These are phyloP conservation scores for Gymnopilus junonius DNA, from an alignment of 768 basidiomycete genomes.

Conservation along the genomic window DNA sequence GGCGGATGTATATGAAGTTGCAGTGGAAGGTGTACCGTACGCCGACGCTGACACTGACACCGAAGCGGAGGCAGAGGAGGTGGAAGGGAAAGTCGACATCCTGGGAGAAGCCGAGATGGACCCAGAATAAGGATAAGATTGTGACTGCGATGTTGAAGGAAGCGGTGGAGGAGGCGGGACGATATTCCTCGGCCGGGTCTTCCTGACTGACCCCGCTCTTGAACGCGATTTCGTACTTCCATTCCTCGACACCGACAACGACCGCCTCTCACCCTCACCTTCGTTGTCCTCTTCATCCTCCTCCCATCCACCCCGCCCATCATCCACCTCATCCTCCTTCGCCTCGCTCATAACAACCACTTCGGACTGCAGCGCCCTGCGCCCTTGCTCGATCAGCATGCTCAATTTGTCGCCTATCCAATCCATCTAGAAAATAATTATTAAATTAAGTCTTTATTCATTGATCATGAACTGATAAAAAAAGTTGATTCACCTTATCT, in stretches of 20 bases:
- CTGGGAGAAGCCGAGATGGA: constrained; percentile 25
- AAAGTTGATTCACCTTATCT: constrained; percentile 44
- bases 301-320: constrained; percentile 76
- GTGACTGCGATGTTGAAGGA: background rate
- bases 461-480: no score
- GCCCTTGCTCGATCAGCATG: constrained; percentile 77
- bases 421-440: constrained; percentile 61
- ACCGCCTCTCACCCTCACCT: constrained; percentile 7
- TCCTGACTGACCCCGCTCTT: constrained; percentile 30
- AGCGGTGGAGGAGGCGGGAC: constrained; percentile 25
- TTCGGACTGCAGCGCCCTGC: constrained; percentile 76
- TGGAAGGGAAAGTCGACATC: background rate
- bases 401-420: constrained; percentile 78
- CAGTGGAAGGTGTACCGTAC: background rate
- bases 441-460: no score
- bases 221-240: constrained; percentile 27
- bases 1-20: constrained; percentile 11
- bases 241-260: constrained; percentile 8
- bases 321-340: constrained; percentile 77
- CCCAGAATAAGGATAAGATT: constrained; percentile 28
- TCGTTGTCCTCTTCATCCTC: constrained; percentile 56
- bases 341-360: constrained; percentile 79
- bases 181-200: constrained; percentile 27
- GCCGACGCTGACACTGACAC: no score
- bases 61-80: constrained; percentile 10